Evolutionary conservation across 169 alveolate genomes (phyloP), one percentile per base, ranked within the genome.

Genomic region (Babesia caballi): DNA sequence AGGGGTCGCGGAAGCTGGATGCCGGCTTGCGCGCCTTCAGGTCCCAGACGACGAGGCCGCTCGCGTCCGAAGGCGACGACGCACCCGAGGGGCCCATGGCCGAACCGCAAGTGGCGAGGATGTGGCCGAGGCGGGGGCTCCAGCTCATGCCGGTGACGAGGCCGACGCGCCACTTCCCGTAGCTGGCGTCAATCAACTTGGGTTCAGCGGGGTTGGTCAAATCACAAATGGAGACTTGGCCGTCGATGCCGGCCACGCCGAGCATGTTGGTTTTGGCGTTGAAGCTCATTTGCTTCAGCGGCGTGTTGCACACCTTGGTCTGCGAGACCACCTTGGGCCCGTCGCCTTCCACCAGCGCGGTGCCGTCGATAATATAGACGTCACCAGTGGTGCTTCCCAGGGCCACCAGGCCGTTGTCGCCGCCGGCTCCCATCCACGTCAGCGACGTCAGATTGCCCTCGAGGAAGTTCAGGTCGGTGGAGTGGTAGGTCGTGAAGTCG

Each of bases 11-110:
- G 82, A 91, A 91, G 49, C 91, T 76, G 15, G 88, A 85, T 21
- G 95, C 95, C 2, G 94, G 83, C 56, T 90, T 91, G 46, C 83
- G 77, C 40, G 87, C 76, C 88, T 91, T 91, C 25, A 91, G 84
- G 51, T 91, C 95, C 95, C 95, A 91, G 0, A 91, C 91, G 5
- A 89, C 85, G 14, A 91, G 77, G 41, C 84, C 82, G 0, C 95
- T 91, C 46, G 88, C 73, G 51, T 89, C 89, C 27, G 92, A 82
- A 25, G 94, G 89, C 4, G 60, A 40, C 33, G 32, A 9, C n/a
- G 58, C 35, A 49, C 73, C 73, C 15, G 73, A 47, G 14, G 73
- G 61, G 4, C 73, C 73, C 12, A 67, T 21, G 8, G 83, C 42
- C 0, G 88, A 5, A 19, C 83, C 83, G 3, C 76, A 59, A 9